Conservation (phyloP, 495 filamentous ascomycete genomes). For the Daldinia decipiens region DNA sequence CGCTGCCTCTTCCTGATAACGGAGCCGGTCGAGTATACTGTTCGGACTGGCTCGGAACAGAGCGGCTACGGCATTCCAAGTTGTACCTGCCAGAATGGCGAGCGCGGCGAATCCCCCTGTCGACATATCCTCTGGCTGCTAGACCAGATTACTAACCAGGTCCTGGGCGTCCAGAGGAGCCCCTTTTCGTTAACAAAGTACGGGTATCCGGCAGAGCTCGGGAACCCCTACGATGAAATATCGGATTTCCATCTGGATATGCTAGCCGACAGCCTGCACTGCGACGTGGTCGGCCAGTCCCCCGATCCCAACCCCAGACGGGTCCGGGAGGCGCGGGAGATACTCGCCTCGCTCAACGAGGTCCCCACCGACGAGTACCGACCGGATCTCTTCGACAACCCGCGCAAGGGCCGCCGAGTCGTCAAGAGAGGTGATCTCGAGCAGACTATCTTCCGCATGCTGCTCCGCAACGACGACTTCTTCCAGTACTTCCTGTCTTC, state of each 20-base stretch:
- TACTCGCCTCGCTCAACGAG: conserved; percentile 54
- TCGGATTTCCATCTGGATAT: conserved; percentile 57
- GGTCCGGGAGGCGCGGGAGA: conserved; percentile 55
- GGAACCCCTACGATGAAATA: conserved; percentile 56
- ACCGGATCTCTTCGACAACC: conserved; percentile 51
- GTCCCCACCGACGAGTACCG: conserved; percentile 51
- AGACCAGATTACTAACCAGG: conserved; percentile 56
- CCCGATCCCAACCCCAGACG: conserved; percentile 47
- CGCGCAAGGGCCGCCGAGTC: conserved; percentile 32
- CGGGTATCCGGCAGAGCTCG: conserved; percentile 55
- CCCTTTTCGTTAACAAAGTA: conserved; percentile 48
- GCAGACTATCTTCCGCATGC: conserved; percentile 58
- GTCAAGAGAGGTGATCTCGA: conserved; percentile 56
- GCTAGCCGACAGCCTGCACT: conserved; percentile 56
- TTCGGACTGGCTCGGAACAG: conserved; percentile 53
- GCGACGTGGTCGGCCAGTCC: conserved; percentile 51
- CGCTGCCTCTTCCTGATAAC: conserved; percentile 61
- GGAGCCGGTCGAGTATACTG: conserved; percentile 57
- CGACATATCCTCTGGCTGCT: conserved; percentile 62
- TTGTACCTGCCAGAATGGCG: conserved; percentile 55
- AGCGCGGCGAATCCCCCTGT: conserved; percentile 50
- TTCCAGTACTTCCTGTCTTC: conserved; percentile 54
- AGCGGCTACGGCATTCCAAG: conserved; percentile 52
- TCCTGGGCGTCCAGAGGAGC: conserved; percentile 50
- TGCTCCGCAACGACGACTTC: conserved; percentile 57